Base-by-base conservation (phyloP, 148 eudicot species). In the Camellia japonica region DNA sequence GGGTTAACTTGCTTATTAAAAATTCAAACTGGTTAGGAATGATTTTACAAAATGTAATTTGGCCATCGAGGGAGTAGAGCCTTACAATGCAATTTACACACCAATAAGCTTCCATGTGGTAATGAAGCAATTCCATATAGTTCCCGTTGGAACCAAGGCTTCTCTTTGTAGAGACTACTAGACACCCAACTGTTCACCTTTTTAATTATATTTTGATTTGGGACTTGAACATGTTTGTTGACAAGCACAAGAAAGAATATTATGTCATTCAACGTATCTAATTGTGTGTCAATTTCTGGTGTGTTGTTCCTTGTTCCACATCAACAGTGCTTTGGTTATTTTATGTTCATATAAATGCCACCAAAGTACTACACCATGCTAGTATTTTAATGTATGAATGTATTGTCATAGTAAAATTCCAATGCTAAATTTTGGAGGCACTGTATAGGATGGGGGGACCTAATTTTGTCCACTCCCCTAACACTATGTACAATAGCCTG, bases 301-400 rank as follows among this genome's bases (percentile, higher is more conserved):
- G 23, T 42, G 7, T 68, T 18, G 9, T 51, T 51, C 54, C 54
- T 51, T 5, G 72, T 68, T 68, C 19, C 49, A 44, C 20, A 7
- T 42, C 20, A 71, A 20, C 5, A 13, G 12, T 54, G 4, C 38
- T 18, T 16, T 19, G 41, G 13, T 19, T 19, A 49, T 3, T 71
- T 71, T 41, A 71, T 49, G 59, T 20, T 19, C 73, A 69, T 51
- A 51, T n/a, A 71, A 52, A 23, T 72, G 60, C 75, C 56, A 20
- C 58, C 43, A 72, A 42, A 5, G 42, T 20, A 49, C 38, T 71
- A 20, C 38, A 30, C 30, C 0, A 0, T 49, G 10, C 43, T 23
- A 0, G 9, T 10, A 9, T 70, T 70, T 46, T 70, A 6, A 70
- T 8, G 16, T 3, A 60, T 60, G 64, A 60, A 71, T 46, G 9